Evolutionary conservation across 129 eudicot species (phyloP).

Genomic region (Pulicaria dysenterica): DNA sequence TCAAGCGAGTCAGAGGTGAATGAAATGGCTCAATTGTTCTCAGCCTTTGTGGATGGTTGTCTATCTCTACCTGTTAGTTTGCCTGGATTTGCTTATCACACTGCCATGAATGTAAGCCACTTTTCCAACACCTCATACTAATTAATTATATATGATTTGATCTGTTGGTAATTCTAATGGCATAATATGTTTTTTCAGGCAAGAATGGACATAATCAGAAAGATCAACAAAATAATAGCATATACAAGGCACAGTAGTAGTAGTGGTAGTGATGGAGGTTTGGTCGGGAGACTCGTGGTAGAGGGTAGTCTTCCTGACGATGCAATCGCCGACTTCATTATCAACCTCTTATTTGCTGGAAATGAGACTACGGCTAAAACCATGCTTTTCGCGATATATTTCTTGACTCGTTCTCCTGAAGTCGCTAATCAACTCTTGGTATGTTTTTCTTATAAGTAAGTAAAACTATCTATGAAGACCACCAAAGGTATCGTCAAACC

Average conservation of each 20-base stretch:
- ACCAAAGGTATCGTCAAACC: neutral
- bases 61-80: slow-evolving; percentile 71
- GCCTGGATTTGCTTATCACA: slow-evolving; percentile 71
- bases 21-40: slow-evolving; percentile 69
- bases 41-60: slow-evolving; percentile 79
- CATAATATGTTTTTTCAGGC: slow-evolving; percentile 48
- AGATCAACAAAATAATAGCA: slow-evolving; percentile 45
- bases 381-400: slow-evolving; percentile 80
- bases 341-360: slow-evolving; percentile 79
- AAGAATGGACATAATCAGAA: slow-evolving; percentile 58
- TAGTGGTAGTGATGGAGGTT: slow-evolving; percentile 43
- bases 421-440: slow-evolving; percentile 64
- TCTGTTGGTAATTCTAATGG: neutral
- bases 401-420: slow-evolving; percentile 56
- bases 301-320: slow-evolving; percentile 69
- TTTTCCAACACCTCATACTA: neutral
- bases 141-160: neutral
- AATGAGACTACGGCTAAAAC: slow-evolving; percentile 86
- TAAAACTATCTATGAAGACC: neutral
- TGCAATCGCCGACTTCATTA: slow-evolving; percentile 67
- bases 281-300: slow-evolving; percentile 61
- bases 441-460: neutral
- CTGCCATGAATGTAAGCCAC: slow-evolving; percentile 72
- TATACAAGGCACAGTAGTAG: slow-evolving; percentile 34
- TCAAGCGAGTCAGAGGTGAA: slow-evolving; percentile 64